These are phyloP conservation scores for Penicillium chermesinum DNA, from an alignment of 495 filamentous ascomycete genomes.

Conservation along the genomic window DNA sequence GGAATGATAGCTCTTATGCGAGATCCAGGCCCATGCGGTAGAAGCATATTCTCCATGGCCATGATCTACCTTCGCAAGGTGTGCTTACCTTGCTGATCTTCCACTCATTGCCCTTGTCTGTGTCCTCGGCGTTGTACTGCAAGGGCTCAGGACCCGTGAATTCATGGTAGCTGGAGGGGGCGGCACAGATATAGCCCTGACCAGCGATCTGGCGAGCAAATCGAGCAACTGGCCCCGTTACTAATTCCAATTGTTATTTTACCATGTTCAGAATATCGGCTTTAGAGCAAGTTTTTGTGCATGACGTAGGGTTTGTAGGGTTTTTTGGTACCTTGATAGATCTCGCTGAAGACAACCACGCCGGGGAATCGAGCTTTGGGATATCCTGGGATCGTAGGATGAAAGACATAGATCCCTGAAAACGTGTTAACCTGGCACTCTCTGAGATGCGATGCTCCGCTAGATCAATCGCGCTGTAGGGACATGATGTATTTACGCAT, in stretches of 20 bases:
- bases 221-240: slow-evolving; percentile 85
- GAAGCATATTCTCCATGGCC: no score
- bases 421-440: slow-evolving; percentile 1
- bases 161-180: slow-evolving; percentile 88
- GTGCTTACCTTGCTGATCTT: slow-evolving; percentile 67
- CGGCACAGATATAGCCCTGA: slow-evolving; percentile 90
- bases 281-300: not conserved
- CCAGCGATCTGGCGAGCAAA: slow-evolving; percentile 91
- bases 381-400: slow-evolving; percentile 77
- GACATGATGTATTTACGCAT: slow-evolving; percentile 50
- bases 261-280: not conserved
- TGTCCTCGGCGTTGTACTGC: slow-evolving; percentile 81
- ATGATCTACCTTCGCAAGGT: no score
- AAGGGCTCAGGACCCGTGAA: slow-evolving; percentile 83
- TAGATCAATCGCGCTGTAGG: not conserved
- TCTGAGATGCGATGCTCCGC: not conserved
- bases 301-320: not conserved
- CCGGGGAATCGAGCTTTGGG: slow-evolving; percentile 88
- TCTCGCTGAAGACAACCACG: slow-evolving; percentile 88
- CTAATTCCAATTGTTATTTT: slow-evolving; percentile 35
- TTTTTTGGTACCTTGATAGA: slow-evolving; percentile 81
- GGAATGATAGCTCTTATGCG: not conserved
- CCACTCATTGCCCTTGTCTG: slow-evolving; percentile 79
- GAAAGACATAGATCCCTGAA: slow-evolving; percentile 81
- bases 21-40: not conserved